These are phyloP conservation scores for Diversispora eburnea DNA, from an alignment of 192 early-diverging fungal genomes.

Conservation along the genomic window DNA sequence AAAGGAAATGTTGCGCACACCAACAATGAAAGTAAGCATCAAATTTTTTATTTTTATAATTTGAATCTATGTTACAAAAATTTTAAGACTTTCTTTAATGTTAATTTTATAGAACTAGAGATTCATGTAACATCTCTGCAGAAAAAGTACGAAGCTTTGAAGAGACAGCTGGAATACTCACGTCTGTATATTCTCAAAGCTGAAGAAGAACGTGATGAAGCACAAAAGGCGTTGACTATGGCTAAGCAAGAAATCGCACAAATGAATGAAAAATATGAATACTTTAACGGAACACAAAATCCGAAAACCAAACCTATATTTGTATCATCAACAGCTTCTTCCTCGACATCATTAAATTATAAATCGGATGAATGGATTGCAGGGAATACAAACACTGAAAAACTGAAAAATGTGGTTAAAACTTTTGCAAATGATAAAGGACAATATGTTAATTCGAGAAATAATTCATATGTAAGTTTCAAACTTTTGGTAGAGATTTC, in stretches of 20 bases:
- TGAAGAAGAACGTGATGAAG: conserved; percentile 12
- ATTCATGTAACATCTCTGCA: background rate
- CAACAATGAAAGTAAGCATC: background rate
- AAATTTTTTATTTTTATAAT: background rate
- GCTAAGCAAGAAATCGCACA: background rate
- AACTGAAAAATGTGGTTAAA: too few species aligned
- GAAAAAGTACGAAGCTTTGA: background rate
- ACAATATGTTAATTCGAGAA: too few species aligned
- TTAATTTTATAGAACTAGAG: background rate
- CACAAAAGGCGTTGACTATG: background rate
- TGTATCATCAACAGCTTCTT: too few species aligned
- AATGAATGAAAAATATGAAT: conserved; percentile 5
- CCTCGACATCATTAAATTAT: too few species aligned
- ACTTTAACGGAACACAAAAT: background rate
- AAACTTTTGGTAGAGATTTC: too few species aligned
- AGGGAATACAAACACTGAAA: too few species aligned
- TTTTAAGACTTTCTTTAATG: background rate
- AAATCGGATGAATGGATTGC: too few species aligned
- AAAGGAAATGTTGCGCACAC: background rate
- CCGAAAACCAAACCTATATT: too few species aligned
- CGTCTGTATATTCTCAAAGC: background rate
- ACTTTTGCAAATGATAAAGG: too few species aligned
- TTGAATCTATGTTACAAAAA: background rate
- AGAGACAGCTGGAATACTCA: background rate
- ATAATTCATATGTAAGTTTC: too few species aligned